Base-by-base conservation (phyloP, 2,329 filamentous ascomycete genomes). In the Elsinoe ampelina region DNA sequence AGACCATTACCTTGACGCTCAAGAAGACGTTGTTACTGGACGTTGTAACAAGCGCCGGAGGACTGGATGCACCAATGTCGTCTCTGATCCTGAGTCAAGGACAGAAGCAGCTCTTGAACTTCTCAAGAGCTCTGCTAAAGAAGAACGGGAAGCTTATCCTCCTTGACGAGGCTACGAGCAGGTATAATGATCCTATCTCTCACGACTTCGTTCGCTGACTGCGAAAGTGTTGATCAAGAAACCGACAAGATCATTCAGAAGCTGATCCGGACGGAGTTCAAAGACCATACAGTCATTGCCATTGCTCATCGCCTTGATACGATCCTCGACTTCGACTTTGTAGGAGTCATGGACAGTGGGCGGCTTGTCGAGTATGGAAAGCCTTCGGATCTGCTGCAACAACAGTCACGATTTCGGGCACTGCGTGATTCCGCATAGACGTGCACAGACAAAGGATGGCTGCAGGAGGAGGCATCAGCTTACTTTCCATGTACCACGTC, bases 231-330 rank as follows among this genome's bases (percentile, higher is more conserved):
- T 8, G 54, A 56, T 20, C 22, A 45, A 6, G 54, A 56, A 20
- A 19, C 54, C 22, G 41, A 42, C 32, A 20, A 38, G 12, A 11
- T 38, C 22, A 48, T 58, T 19, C 45, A 84, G 57, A 74, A 79
- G 48, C n/a, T 56, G 32, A 38, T 56, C 19, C 54, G 54, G 5
- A 73, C 75, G 22, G 71, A 70, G n/a, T 83, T 85, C 64, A 66
- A 68, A 2, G 71, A 70, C 2, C 78, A 80, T 59, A 87, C 84
- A 0, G 77, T 87, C 57, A 72, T 82, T 51, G 73, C 77, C 0
- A 76, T 82, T 1, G 78, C 78, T 2, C 79, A 82, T 65, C 77
- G 78, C 17, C 70, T 82, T 35, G 74, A 79, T 41, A 78, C 78
- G 58, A 77, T 82, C 11, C 68, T 78, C 58, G 75, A 77, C 55